Evolutionary conservation across 1,139 yeast genomes (phyloP), one percentile per base, ranked within the genome.

Genomic region (Yamadazyma atmosphaerica): DNA sequence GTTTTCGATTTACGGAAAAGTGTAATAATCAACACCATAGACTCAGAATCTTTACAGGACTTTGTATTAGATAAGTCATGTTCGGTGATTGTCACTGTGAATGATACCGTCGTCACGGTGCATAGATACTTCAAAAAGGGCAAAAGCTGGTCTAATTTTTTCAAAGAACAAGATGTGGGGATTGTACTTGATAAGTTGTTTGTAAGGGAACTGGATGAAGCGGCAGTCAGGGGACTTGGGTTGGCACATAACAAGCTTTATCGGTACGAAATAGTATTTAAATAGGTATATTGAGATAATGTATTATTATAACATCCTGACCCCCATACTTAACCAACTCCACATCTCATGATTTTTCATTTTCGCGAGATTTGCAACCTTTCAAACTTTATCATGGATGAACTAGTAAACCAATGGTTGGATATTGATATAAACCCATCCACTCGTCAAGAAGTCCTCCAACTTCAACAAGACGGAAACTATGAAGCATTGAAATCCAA

Each of bases 1-100:
- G 65, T 83, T n/a, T 67, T 74, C 52, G 86, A 83, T 55, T 61
- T 83, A 43, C 67, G 88, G 46, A 79, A 79, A 46, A 63, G 63
- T 31, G 43, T 54, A 14, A 45, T 52, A 14, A 54, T 63, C 29
- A 63, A 72, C 50, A 43, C 65, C 34, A 44, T 63, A 22, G 46
- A 50, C 33, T 52, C 51, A 34, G 56, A 40, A 8, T 33, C 44
- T 26, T 37, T 55, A 14, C 27, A 47, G 1, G 64, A 59, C 37
- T 60, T 74, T 27, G 50, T 59, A 4, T 55, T 75, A n/a, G 84
- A 79, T 43, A 68, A 68, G 9, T 71, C 81, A 1, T 65, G 78
- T 3, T 65, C 69, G 24, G 34, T 54, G 23, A 28, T 42, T 7
- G 18, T 52, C 4, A 39, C 49, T 1, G 10, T 32, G 29, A 15